Conservation (phyloP, 2,329 filamentous ascomycete genomes). For the Catunica adiposa region DNA sequence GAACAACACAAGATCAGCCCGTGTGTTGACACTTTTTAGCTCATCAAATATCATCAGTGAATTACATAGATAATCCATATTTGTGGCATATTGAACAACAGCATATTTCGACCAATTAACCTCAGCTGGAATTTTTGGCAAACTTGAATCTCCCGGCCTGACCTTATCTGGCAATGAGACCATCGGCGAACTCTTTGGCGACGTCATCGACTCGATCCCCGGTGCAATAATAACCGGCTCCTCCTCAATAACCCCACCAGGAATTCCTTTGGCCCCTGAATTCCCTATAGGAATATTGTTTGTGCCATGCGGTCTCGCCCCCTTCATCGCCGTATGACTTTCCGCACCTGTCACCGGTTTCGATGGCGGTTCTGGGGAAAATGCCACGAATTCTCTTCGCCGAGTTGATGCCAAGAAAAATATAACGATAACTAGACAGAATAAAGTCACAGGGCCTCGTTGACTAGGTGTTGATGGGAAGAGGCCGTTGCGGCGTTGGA, state of each 20-base stretch:
- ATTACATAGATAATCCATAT: conserved; percentile 32
- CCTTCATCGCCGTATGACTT: neutral
- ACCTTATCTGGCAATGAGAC: too few relatives aligned
- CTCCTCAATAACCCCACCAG: neutral
- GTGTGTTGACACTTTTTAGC: conserved; percentile 26
- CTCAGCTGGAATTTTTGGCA: conserved; percentile 12
- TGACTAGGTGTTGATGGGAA: neutral
- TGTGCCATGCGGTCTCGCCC: neutral
- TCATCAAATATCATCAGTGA: conserved; percentile 34
- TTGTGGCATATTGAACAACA: conserved; percentile 34
- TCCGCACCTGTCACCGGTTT: neutral
- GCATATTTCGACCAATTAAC: conserved; percentile 30
- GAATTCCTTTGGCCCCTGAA: too few relatives aligned
- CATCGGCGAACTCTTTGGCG: too few relatives aligned
- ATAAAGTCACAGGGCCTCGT: neutral
- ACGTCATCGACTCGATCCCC: neutral
- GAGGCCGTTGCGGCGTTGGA: neutral
- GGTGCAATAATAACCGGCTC: conserved; percentile 1
- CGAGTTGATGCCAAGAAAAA: neutral
- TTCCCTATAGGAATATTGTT: neutral
- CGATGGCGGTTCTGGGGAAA: conserved; percentile 2
- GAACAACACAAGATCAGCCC: conserved; percentile 29
- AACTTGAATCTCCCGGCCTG: too few relatives aligned
- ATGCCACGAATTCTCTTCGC: neutral
- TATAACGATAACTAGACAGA: neutral